phyloP scores from a whole-genome alignment of 106 monocot species.

The Allium sativum region DNA sequence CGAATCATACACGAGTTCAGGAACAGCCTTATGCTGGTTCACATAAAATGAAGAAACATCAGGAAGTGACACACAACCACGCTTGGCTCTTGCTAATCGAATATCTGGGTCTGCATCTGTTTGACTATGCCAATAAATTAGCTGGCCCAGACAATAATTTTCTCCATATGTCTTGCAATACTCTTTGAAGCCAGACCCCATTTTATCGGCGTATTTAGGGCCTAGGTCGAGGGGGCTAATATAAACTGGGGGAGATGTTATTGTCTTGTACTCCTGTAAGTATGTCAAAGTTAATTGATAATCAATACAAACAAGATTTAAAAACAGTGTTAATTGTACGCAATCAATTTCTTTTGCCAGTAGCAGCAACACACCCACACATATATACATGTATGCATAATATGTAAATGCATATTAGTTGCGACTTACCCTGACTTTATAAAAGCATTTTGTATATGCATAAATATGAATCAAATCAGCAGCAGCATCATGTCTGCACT shows the following conservation, averaged over 20 bases:
- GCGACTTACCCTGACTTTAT: constrained; percentile 54
- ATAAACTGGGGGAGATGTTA: constrained; percentile 78
- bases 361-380: too few relatives aligned
- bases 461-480: constrained; percentile 95
- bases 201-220: constrained; percentile 77
- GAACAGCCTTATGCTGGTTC: constrained; percentile 44
- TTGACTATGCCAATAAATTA: constrained; percentile 88
- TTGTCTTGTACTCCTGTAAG: constrained; percentile 58
- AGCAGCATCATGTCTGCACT: constrained; percentile 88
- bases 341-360: too few relatives aligned
- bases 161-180: constrained; percentile 83
- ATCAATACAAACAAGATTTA: too few relatives aligned
- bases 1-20: constrained; percentile 57
- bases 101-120: constrained; percentile 75
- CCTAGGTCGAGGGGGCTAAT: constrained; percentile 94
- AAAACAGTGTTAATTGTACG: not conserved
- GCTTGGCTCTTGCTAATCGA: constrained; percentile 52
- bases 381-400: too few relatives aligned
- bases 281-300: not conserved
- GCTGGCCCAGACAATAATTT: constrained; percentile 88
- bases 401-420: too few relatives aligned
- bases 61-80: constrained; percentile 75
- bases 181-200: constrained; percentile 77
- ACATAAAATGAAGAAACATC: constrained; percentile 76
- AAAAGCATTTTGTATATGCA: constrained; percentile 82